These are phyloP conservation scores for Alternaria burnsii DNA, from an alignment of 2,329 filamentous ascomycete species.

Conservation along the genomic window DNA sequence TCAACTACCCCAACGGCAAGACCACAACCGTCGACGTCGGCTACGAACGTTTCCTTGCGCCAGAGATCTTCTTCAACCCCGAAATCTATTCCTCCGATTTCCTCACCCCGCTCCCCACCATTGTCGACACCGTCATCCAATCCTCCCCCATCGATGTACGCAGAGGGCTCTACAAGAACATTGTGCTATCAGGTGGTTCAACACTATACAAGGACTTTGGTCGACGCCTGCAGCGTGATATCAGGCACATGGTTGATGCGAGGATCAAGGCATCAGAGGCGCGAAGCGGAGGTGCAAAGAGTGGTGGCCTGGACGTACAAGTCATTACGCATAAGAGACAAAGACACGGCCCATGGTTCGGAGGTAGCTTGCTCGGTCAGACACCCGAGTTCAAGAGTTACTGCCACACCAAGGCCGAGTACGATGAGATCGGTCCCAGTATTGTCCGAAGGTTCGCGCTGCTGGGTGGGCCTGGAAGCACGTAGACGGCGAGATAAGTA, in stretches of 20 bases:
- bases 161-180: slow-evolving; percentile 98
- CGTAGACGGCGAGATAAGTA: slow-evolving; percentile 53
- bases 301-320: slow-evolving; percentile 93
- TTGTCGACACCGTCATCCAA: slow-evolving; percentile 97
- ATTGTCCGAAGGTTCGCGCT: slow-evolving; percentile 95
- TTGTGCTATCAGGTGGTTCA: slow-evolving; percentile 95
- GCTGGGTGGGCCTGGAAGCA: slow-evolving; percentile 87
- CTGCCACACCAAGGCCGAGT: slow-evolving; percentile 80
- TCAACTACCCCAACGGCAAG: slow-evolving; percentile 84
- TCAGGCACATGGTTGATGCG: slow-evolving; percentile 92
- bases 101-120: slow-evolving; percentile 89
- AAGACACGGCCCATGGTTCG: slow-evolving; percentile 97
- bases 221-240: slow-evolving; percentile 92
- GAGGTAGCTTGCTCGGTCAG: slow-evolving; percentile 93
- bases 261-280: slow-evolving; percentile 92
- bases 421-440: slow-evolving; percentile 94
- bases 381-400: slow-evolving; percentile 98
- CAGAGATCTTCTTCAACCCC: slow-evolving; percentile 99
- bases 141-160: slow-evolving; percentile 97
- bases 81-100: slow-evolving; percentile 99
- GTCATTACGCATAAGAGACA: slow-evolving; percentile 98
- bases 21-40: slow-evolving; percentile 89
- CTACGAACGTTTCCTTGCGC: slow-evolving; percentile 96
- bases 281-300: slow-evolving; percentile 88
- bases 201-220: slow-evolving; percentile 99